Percentiles rank a stretch among this genome's conserved stretches.
phyloP scores from a whole-genome alignment of 352 stramenopile genomes.

The Phytophthora crassamura region DNA sequence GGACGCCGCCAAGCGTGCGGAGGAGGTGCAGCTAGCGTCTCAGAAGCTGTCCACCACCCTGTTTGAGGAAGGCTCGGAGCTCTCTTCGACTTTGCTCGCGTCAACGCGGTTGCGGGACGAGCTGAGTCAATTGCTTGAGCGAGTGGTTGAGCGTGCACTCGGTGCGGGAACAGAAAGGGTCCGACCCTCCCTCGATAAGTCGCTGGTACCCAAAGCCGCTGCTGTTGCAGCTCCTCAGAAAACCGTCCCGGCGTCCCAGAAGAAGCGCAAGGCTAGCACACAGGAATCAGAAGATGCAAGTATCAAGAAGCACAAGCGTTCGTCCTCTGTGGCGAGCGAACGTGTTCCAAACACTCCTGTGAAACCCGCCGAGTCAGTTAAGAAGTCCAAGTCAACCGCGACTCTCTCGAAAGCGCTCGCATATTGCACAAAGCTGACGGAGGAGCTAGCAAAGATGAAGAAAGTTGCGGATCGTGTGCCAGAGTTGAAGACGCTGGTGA shows the following conservation, averaged over 20 bases:
- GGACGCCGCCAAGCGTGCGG: slow-evolving; percentile 3
- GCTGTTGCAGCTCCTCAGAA: not conserved
- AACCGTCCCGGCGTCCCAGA: not conserved
- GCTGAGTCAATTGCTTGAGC: not conserved
- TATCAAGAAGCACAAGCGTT: not conserved
- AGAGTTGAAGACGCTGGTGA: slow-evolving; percentile 7
- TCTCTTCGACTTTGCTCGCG: slow-evolving; percentile 11
- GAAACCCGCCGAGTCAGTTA: not conserved
- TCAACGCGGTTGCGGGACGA: slow-evolving; percentile 5
- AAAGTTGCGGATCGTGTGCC: slow-evolving; percentile 11
- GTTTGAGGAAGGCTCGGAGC: slow-evolving; percentile 13
- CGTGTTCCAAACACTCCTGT: not conserved
- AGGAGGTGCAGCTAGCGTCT: slow-evolving; percentile 8
- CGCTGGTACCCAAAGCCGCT: not conserved
- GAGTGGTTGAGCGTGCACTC: not conserved
- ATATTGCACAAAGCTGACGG: not conserved
- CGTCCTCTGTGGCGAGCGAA: not conserved
- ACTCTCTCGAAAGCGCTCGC: slow-evolving; percentile 1
- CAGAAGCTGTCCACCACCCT: slow-evolving; percentile 13
- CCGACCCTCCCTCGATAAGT: not conserved
- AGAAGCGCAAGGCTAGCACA: slow-evolving; percentile 3
- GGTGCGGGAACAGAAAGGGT: too few species aligned
- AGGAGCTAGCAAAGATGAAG: slow-evolving; percentile 16
- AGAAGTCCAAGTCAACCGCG: slow-evolving; percentile 4
- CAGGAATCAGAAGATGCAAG: not conserved